These are phyloP conservation scores for Brettanomyces anomalus DNA, from an alignment of 805 yeast species.

Conservation along the genomic window DNA sequence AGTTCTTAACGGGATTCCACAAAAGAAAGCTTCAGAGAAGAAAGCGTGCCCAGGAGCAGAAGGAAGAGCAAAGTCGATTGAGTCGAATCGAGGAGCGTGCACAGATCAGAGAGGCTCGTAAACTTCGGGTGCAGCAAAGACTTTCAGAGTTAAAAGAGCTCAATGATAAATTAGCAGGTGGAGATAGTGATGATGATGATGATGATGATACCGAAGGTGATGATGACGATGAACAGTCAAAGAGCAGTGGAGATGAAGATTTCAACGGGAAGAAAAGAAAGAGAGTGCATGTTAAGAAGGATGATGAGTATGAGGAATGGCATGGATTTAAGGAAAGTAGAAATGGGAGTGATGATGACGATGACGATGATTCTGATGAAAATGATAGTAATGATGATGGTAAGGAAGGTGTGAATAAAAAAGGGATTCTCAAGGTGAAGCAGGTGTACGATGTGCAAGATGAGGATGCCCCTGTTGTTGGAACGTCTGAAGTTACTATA, in stretches of 20 bases:
- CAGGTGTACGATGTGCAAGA: conserved; percentile 31
- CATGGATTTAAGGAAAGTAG: conserved; percentile 26
- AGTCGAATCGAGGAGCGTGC: conserved; percentile 71
- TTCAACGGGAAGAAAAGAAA: conserved; percentile 12
- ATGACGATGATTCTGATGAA: conserved; percentile 10
- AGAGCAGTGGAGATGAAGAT: conserved; percentile 7
- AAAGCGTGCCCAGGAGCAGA: conserved; percentile 71
- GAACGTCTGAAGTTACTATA: conserved; percentile 42
- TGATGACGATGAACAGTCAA: no score
- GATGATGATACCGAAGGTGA: conserved; percentile 3
- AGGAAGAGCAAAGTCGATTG: conserved; percentile 68
- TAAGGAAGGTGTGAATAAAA: conserved; percentile 7
- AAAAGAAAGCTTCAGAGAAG: conserved; percentile 84
- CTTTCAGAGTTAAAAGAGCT: conserved; percentile 42
- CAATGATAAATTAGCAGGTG: conserved; percentile 14
- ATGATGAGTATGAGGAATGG: conserved; percentile 23
- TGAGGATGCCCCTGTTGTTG: conserved; percentile 32
- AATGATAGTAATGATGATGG: conserved; percentile 5
- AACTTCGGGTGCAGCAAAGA: conserved; percentile 55
- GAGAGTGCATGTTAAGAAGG: conserved; percentile 2
- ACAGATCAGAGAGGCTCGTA: conserved; percentile 60
- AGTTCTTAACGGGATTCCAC: conserved; percentile 90
- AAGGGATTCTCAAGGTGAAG: conserved; percentile 39
- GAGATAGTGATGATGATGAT: conserved; percentile 12
- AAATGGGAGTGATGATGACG: conserved; percentile 11